Evolutionary conservation across 176 grass and related monocot species (phyloP).

Genomic region (Poa pratensis): DNA sequence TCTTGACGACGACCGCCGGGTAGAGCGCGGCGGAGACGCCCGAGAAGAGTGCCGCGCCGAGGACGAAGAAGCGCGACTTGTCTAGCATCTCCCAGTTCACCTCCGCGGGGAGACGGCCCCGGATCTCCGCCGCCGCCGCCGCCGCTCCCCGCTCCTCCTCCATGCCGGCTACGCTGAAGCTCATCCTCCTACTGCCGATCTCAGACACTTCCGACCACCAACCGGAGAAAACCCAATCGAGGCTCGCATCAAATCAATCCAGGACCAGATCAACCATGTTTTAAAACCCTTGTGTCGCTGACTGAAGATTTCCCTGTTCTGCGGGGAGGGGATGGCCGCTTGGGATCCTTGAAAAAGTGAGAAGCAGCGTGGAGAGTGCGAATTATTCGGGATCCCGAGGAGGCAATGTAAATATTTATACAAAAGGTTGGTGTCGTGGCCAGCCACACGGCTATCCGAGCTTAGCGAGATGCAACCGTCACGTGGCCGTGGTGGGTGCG

Average conservation of each 20-base stretch:
- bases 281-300: background rate
- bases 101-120: conserved; percentile 65
- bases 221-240: conserved; percentile 4
- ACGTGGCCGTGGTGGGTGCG: conserved; percentile 37
- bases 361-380: background rate
- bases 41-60: conserved; percentile 88
- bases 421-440: conserved; percentile 43
- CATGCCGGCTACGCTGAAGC: conserved; percentile 60
- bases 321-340: background rate
- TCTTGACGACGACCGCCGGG: conserved; percentile 94
- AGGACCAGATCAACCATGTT: conserved; percentile 10
- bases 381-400: conserved; percentile 56
- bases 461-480: conserved; percentile 19
- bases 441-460: conserved; percentile 42
- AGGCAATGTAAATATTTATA: conserved; percentile 52
- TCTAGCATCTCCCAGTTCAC: conserved; percentile 99
- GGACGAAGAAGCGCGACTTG: conserved; percentile 95
- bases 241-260: conserved; percentile 21
- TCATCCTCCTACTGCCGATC: conserved; percentile 52
- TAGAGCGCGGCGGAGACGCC: conserved; percentile 90
- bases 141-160: conserved; percentile 53
- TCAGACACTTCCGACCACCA: background rate
- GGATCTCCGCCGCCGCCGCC: conserved; percentile 43
- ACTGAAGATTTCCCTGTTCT: background rate
- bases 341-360: background rate